Base-by-base conservation (phyloP, 345 rosid species). In the Eucalyptus pumila region DNA sequence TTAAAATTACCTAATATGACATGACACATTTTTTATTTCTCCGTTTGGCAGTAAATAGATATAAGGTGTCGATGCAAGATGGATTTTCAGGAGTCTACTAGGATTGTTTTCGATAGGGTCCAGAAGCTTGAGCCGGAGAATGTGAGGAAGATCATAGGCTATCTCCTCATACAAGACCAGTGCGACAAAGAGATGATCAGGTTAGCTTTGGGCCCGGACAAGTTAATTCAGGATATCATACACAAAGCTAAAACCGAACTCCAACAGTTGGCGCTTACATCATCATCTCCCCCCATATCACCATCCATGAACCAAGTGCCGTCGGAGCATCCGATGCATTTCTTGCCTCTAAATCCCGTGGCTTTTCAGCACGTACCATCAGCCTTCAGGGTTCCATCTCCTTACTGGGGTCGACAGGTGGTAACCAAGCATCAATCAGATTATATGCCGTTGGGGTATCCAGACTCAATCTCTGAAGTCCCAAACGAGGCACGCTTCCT, bases 81-180 rank as follows among this genome's bases (percentile, higher is more conserved):
- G 96, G 95, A 94, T 56, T 92, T 92, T 86, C 89, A 92, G 37
- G 95, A 94, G 32, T 89, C 91, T 45, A 92, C 94, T 15, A 91
- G 88, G 52, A 86, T 93, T 87, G 92, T 94, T 62, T 93, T 90
- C 87, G 90, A 92, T 44, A 92, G 93, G 87, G 92, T 95, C 87
- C 91, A 91, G 90, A 91, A 92, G 89, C 86, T 94, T 40, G 95
- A 94, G 86, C 97, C 96, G 1, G 96, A 94, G 30, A 91, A 91
- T 80, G 93, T 88, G n/a, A 60, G 89, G 24, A 95, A 94, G 90
- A 93, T 95, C 50, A 91, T 94, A 51, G 95, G 96, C 1, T 94
- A 90, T 88, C 94, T 94, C 88, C 91, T 93, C 50, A 62, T 94
- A 80, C 93, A 91, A 90, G 95, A 85, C 24, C 87, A 56, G 85